phyloP scores from a whole-genome alignment of 495 filamentous ascomycete species.

The Daldinia childiae region DNA sequence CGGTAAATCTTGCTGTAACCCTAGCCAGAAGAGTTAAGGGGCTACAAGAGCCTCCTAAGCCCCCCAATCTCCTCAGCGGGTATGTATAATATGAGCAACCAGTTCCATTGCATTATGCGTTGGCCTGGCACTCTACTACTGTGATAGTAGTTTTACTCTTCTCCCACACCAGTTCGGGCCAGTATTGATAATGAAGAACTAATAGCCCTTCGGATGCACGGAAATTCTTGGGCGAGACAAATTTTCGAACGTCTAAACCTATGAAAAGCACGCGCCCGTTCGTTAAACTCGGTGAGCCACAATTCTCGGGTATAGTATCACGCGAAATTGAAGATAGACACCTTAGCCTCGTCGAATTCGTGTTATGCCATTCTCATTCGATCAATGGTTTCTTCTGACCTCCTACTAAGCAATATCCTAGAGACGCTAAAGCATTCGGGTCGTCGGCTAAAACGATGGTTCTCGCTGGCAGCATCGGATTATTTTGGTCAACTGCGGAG shows the following conservation, averaged over 20 bases:
- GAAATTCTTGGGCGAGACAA: not conserved
- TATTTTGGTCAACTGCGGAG: slow-evolving; percentile 82
- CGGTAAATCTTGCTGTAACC: not conserved
- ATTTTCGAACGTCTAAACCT: not conserved
- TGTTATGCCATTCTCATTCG: slow-evolving; percentile 65
- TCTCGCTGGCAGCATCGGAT: slow-evolving; percentile 85
- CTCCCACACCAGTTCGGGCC: not conserved
- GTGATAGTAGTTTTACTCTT: not conserved
- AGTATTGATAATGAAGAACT: not conserved
- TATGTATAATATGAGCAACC: not conserved
- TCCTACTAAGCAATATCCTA: slow-evolving; percentile 87
- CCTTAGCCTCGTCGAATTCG: not conserved
- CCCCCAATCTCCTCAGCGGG: not conserved
- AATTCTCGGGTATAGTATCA: not conserved
- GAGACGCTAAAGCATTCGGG: slow-evolving; percentile 73
- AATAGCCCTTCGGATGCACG: slow-evolving; percentile 6
- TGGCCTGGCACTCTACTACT: not conserved
- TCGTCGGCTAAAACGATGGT: slow-evolving; percentile 83
- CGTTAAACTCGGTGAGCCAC: not conserved
- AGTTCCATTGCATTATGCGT: not conserved
- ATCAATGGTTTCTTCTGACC: slow-evolving; percentile 89
- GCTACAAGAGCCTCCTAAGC: not conserved
- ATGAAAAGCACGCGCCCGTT: not conserved
- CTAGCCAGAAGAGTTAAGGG: not conserved
- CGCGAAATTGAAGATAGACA: not conserved